Percentiles rank a stretch among this genome's conserved stretches.
phyloP scores from a whole-genome alignment of 2,329 filamentous ascomycete genomes.

The Penicillium occitanis region DNA sequence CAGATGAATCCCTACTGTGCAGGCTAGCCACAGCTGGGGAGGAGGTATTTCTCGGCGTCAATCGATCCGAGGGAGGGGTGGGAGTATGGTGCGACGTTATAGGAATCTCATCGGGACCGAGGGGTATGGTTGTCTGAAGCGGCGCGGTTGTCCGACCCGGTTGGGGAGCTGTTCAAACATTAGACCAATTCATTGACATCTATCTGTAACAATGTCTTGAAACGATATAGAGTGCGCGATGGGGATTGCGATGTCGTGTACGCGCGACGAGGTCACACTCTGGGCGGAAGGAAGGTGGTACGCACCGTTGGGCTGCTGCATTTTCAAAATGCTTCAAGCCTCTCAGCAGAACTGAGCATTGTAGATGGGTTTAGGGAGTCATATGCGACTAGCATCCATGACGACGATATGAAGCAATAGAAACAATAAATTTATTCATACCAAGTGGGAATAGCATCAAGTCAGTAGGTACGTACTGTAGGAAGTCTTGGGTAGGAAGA shows the following conservation, averaged over 20 bases:
- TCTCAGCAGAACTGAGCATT: constrained; percentile 13
- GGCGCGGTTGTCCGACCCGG: constrained; percentile 39
- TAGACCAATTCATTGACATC: not conserved
- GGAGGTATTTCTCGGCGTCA: constrained; percentile 39
- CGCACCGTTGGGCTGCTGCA: constrained; percentile 20
- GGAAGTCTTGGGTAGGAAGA: not conserved
- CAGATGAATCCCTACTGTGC: constrained; percentile 47
- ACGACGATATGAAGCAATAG: not conserved
- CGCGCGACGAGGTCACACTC: not conserved
- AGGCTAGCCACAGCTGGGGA: constrained; percentile 39
- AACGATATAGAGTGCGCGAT: not conserved
- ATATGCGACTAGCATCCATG: not conserved
- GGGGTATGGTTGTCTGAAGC: constrained; percentile 42
- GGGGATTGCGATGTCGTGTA: constrained; percentile 2
- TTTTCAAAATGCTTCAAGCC: constrained; percentile 18
- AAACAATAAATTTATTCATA: not conserved
- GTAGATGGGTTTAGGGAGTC: not conserved
- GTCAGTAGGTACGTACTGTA: not conserved
- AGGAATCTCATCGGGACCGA: constrained; percentile 42
- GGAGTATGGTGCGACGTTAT: constrained; percentile 40
- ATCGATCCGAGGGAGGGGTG: constrained; percentile 39
- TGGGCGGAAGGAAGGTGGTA: constrained; percentile 8
- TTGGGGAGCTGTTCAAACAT: constrained; percentile 25
- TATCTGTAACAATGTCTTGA: not conserved
- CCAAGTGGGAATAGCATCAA: not conserved